A percentile compares a stretch with the other conserved stretches of the same genome.
These are phyloP conservation scores for Heliocybe sulcata DNA, from an alignment of 1,284 basidiomycete species.

Conservation along the genomic window DNA sequence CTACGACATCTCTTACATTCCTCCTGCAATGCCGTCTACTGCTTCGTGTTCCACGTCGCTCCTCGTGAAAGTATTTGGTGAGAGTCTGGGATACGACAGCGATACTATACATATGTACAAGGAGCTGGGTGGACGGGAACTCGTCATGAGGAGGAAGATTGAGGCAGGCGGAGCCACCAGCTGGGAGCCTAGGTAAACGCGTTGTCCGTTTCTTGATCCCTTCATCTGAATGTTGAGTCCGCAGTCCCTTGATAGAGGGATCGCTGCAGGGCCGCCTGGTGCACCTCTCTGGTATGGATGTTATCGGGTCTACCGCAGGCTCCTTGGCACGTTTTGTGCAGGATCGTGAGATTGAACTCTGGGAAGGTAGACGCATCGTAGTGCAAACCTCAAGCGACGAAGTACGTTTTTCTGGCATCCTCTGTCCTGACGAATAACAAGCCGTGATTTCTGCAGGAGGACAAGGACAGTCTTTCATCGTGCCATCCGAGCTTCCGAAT, in stretches of 20 bases:
- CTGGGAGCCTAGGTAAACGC: slow-evolving; percentile 52
- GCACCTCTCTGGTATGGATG: slow-evolving; percentile 53
- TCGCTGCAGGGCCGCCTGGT: slow-evolving; percentile 50
- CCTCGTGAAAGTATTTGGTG: slow-evolving; percentile 31
- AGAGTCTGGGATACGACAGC: slow-evolving; percentile 49
- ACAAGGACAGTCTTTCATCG: slow-evolving; percentile 31
- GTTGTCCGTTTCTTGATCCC: not conserved
- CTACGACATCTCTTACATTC: slow-evolving; percentile 27
- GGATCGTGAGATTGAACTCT: slow-evolving; percentile 55
- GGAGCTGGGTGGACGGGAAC: slow-evolving; percentile 57
- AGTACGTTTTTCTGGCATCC: slow-evolving; percentile 20
- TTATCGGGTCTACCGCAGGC: slow-evolving; percentile 55
- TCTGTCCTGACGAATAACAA: no score
- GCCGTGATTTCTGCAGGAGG: no score
- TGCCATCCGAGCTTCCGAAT: slow-evolving; percentile 53
- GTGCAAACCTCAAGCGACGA: slow-evolving; percentile 36
- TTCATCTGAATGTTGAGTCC: not conserved
- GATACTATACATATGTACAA: slow-evolving; percentile 61
- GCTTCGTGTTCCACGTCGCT: slow-evolving; percentile 27
- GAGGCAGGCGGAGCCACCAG: slow-evolving; percentile 46
- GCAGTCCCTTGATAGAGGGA: slow-evolving; percentile 48
- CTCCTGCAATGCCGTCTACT: slow-evolving; percentile 25
- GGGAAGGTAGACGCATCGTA: slow-evolving; percentile 54
- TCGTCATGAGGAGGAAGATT: slow-evolving; percentile 53
- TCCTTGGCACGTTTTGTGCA: slow-evolving; percentile 50